phyloP scores from a whole-genome alignment of 495 filamentous ascomycete genomes.

The Aspergillus panamensis region DNA sequence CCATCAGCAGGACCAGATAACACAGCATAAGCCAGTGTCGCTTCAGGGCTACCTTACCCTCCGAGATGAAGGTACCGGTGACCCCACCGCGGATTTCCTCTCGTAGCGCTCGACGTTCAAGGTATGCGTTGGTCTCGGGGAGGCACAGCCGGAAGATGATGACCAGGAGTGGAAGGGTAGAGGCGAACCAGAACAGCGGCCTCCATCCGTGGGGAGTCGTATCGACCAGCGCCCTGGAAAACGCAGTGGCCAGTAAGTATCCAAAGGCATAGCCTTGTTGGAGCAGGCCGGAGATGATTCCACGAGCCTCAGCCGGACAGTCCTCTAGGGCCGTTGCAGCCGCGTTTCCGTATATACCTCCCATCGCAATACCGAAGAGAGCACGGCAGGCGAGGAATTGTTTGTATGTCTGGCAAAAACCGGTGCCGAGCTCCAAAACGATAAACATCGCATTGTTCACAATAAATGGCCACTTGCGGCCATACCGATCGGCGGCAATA shows the following conservation, averaged over 20 bases:
- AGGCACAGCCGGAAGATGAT: slow-evolving; percentile 73
- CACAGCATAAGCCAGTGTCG: slow-evolving; percentile 74
- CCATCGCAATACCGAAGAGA: slow-evolving; percentile 89
- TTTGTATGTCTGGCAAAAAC: slow-evolving; percentile 72
- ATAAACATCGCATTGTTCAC: slow-evolving; percentile 82
- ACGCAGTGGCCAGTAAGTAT: slow-evolving; percentile 75
- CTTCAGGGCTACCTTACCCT: slow-evolving; percentile 72
- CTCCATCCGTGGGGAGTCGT: slow-evolving; percentile 73
- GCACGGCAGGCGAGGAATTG: slow-evolving; percentile 78
- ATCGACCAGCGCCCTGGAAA: slow-evolving; percentile 67
- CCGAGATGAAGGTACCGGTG: slow-evolving; percentile 61
- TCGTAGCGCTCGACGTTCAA: slow-evolving; percentile 58
- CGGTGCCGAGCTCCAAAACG: slow-evolving; percentile 72
- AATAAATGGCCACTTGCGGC: slow-evolving; percentile 85
- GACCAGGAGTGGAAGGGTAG: slow-evolving; percentile 73
- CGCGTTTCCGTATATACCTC: slow-evolving; percentile 82
- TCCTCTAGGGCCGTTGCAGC: slow-evolving; percentile 85
- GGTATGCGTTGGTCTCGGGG: slow-evolving; percentile 70
- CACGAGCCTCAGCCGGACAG: slow-evolving; percentile 68
- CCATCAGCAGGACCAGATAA: slow-evolving; percentile 82
- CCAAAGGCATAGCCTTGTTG: slow-evolving; percentile 91
- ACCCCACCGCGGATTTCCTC: slow-evolving; percentile 44
- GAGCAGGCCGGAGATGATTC: slow-evolving; percentile 74
- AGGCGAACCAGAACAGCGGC: slow-evolving; percentile 86
- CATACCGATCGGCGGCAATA: slow-evolving; percentile 76